Conservation (phyloP, 352 stramenopile genomes). For the Phytophthora litchii region DNA sequence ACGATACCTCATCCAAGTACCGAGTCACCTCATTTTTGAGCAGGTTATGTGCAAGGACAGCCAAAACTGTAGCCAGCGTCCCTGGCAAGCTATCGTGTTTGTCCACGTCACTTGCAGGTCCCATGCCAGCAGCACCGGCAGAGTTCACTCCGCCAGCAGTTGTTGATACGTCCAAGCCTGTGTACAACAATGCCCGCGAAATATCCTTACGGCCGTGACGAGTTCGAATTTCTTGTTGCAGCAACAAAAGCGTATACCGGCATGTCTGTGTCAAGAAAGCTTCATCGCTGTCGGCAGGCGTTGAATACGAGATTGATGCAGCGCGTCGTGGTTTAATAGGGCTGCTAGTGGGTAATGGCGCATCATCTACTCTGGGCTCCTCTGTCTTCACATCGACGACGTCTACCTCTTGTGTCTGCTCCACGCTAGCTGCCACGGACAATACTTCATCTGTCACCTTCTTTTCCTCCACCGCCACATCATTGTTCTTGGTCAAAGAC, state of each 20-base stretch:
- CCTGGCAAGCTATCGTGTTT: slow-evolving; percentile 49
- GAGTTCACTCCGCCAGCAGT: slow-evolving; percentile 14
- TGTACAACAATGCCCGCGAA: slow-evolving; percentile 63
- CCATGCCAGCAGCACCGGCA: slow-evolving; percentile 26
- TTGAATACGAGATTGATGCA: slow-evolving; percentile 35
- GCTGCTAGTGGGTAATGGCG: slow-evolving; percentile 24
- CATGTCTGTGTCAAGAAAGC: slow-evolving; percentile 71
- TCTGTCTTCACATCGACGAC: slow-evolving; percentile 33
- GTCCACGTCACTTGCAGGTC: slow-evolving; percentile 37
- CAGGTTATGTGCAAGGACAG: slow-evolving; percentile 75
- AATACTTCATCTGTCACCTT: slow-evolving; percentile 1
- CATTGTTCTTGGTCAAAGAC: slow-evolving; percentile 29
- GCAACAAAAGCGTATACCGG: slow-evolving; percentile 67
- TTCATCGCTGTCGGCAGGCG: slow-evolving; percentile 41
- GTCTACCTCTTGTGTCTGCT: slow-evolving; percentile 20
- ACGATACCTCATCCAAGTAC: slow-evolving; percentile 77
- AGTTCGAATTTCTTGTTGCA: slow-evolving; percentile 84
- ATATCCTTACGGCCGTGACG: slow-evolving; percentile 79
- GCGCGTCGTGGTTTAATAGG: slow-evolving; percentile 30
- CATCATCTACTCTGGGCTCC: slow-evolving; percentile 17
- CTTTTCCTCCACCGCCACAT: slow-evolving; percentile 12
- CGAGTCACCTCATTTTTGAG: slow-evolving; percentile 76
- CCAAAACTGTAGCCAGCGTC: slow-evolving; percentile 62
- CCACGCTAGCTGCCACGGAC: slow-evolving; percentile 2
- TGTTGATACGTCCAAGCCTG: slow-evolving; percentile 30